Evolutionary conservation across 805 yeast genomes (phyloP), one percentile per base, ranked within the genome.

Genomic region (Candida boidinii): DNA sequence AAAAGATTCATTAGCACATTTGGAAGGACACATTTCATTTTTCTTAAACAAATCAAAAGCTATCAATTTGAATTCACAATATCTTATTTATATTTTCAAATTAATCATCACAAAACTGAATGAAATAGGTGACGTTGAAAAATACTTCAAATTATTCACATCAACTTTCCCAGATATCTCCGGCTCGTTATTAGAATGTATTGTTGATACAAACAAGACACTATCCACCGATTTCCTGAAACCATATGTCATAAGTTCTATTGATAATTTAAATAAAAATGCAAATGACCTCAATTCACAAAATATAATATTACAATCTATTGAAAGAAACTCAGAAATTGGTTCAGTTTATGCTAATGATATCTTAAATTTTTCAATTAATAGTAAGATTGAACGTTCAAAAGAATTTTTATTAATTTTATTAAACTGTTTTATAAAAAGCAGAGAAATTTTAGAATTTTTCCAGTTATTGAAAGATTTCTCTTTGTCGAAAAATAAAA

Each of bases 381-480:
- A n/a, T 17, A 18, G 10, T 10, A 10, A 25, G 15, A 10, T 25
- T 9, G 9, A 15, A 11, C 8, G 20, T 13, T 26, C 32, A 4
- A 15, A 18, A 1, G 23, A 28, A 7, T 8, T 46, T 4, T 7
- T 37, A 9, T 29, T 26, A 10, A 35, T 43, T 3, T 23, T 54
- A 11, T 34, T 55, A 30, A 54, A 59, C 12, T 69, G 79, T 16
- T 71, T 65, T 47, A 56, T 64, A 9, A 69, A 62, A 42, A 76
- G 77, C 4, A 71, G 88, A 61, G 85, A 78, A 34, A 56, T 73
- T 18, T 53, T 53, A 3, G 47, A 55, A 4, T 79, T 79, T 41
- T 58, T 73, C 31, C 49, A 57, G 7, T 41, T 64, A 10, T 76
- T 80, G 76, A 51, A 56, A 12, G 30, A 19, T 4, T 5, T n/a